phyloP scores from a whole-genome alignment of 2,329 filamentous ascomycete genomes.

The Neofusicoccum cordaticola region DNA sequence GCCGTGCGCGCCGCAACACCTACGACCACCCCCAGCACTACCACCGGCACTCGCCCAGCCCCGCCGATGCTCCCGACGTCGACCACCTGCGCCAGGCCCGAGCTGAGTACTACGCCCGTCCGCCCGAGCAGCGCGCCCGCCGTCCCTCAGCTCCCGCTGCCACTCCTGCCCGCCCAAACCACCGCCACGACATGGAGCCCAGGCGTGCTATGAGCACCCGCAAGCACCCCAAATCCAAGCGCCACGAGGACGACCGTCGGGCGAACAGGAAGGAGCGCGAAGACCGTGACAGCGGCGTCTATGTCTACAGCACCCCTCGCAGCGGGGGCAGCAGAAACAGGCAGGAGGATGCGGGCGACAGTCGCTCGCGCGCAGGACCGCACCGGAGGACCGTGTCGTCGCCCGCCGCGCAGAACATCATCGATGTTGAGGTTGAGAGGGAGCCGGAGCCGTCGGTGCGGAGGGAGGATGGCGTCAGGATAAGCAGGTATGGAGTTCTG shows the following conservation, averaged over 20 bases:
- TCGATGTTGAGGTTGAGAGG: constrained; percentile 32
- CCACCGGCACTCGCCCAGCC: not conserved
- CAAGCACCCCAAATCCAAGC: constrained; percentile 21
- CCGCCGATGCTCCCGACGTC: constrained; percentile 29
- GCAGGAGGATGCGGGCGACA: constrained; percentile 13
- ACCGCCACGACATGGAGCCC: constrained; percentile 25
- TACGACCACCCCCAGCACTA: not conserved
- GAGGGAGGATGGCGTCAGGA: constrained; percentile 24
- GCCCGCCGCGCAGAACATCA: constrained; percentile 24
- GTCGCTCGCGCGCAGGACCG: constrained; percentile 30
- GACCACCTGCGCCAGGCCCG: constrained; percentile 39
- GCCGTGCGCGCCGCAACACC: constrained; percentile 9
- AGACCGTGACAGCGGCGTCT: constrained; percentile 12
- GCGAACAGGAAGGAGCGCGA: constrained; percentile 13
- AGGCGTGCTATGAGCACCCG: constrained; percentile 22
- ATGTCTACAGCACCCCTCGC: constrained; percentile 15
- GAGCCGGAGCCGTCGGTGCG: constrained; percentile 30
- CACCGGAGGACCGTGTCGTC: constrained; percentile 32
- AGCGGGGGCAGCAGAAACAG: constrained; percentile 7
- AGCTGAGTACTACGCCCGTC: constrained; percentile 37
- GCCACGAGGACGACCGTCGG: constrained; percentile 26
- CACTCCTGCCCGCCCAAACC: not conserved
- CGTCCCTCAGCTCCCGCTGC: not conserved
- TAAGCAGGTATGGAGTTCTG: constrained; percentile 2
- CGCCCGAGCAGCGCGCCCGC: constrained; percentile 24